A percentile compares a stretch with the other conserved stretches of the same genome.
These are phyloP conservation scores for Botrytis deweyae DNA, from an alignment of 2,329 filamentous ascomycete genomes.

Conservation along the genomic window DNA sequence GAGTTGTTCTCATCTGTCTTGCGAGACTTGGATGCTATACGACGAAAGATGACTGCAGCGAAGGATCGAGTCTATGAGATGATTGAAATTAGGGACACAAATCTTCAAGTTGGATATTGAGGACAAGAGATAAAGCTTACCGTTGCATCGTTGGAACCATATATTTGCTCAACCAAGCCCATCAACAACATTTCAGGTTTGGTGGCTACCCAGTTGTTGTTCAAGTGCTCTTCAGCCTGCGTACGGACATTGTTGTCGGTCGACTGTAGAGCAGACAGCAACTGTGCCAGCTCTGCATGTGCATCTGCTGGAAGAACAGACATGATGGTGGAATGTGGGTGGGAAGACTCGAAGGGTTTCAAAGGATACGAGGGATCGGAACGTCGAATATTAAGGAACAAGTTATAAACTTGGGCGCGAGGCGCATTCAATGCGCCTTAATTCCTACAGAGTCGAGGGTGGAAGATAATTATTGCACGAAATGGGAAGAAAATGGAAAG, in stretches of 20 bases:
- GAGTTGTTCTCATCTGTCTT: slow-evolving; percentile 71
- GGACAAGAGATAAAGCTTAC: slow-evolving; percentile 28
- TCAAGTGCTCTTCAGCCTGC: slow-evolving; percentile 85
- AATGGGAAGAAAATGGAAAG: slow-evolving; percentile 1
- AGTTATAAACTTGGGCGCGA: background rate
- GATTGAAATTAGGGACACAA: background rate
- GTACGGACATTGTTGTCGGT: slow-evolving; percentile 83
- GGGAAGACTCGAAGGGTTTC: background rate
- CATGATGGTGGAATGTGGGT: slow-evolving; percentile 50
- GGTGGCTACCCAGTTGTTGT: slow-evolving; percentile 81
- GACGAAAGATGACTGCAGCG: slow-evolving; percentile 88
- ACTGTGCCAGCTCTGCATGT: slow-evolving; percentile 78
- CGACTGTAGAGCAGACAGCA: slow-evolving; percentile 85
- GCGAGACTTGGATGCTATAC: slow-evolving; percentile 84
- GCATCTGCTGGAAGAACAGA: slow-evolving; percentile 83
- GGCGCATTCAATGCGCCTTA: slow-evolving; percentile 20
- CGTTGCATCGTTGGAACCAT: slow-evolving; percentile 58
- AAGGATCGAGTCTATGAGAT: slow-evolving; percentile 77
- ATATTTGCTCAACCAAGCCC: slow-evolving; percentile 90
- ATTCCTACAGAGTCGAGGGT: background rate
- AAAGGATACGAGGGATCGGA: slow-evolving; percentile 14
- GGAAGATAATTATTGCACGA: background rate
- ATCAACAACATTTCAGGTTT: slow-evolving; percentile 87
- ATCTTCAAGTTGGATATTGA: too few relatives aligned
- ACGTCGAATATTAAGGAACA: slow-evolving; percentile 11